Conservation (phyloP, 805 yeast genomes). For the Kuraishia molischiana region DNA sequence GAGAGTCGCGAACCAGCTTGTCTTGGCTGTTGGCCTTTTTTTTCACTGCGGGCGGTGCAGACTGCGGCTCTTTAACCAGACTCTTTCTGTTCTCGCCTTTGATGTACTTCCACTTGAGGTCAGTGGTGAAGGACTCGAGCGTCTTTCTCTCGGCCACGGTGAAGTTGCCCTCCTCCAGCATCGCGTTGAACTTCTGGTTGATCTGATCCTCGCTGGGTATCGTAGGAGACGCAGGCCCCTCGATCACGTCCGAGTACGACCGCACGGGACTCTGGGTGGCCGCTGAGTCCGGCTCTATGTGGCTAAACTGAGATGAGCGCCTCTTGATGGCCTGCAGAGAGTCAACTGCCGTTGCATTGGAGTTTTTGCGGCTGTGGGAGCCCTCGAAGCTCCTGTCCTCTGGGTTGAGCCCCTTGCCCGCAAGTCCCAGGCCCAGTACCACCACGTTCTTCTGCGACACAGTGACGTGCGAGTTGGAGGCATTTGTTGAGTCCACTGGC, state of each 20-base stretch:
- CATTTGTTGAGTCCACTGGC: background rate
- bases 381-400: slow-evolving; percentile 3
- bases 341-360: background rate
- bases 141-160: slow-evolving; percentile 62
- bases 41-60: background rate
- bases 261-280: background rate
- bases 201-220: slow-evolving; percentile 16
- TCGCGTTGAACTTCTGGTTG: slow-evolving; percentile 55
- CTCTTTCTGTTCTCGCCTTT: background rate
- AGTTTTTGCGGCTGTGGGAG: background rate
- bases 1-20: slow-evolving; percentile 14
- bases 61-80: background rate
- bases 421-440: slow-evolving; percentile 18
- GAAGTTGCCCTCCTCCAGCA: slow-evolving; percentile 68
- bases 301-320: background rate
- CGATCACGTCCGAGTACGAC: background rate
- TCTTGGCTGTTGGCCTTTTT: background rate
- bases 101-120: slow-evolving; percentile 74
- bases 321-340: background rate
- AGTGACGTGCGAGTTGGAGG: slow-evolving; percentile 1
- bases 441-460: slow-evolving; percentile 15
- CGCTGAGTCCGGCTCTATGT: background rate
- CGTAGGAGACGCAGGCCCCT: background rate
- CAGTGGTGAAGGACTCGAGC: slow-evolving; percentile 52
- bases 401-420: slow-evolving; percentile 15